phyloP scores from a whole-genome alignment of 345 rosid genomes.

The Noccaea bulbosa region DNA sequence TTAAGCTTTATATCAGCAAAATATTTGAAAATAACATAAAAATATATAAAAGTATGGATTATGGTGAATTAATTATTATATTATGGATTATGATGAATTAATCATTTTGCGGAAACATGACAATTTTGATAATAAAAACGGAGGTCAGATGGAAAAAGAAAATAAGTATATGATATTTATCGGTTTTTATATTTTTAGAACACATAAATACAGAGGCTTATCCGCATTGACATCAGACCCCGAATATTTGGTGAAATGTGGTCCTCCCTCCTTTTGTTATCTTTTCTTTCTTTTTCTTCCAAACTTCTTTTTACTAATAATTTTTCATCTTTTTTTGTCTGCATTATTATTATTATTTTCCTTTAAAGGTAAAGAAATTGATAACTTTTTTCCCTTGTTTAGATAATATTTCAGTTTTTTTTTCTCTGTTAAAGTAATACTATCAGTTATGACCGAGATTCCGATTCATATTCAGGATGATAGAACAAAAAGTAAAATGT shows the following conservation, averaged over 20 bases:
- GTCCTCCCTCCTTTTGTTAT: conserved; percentile 27
- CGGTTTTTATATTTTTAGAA: conserved; percentile 20
- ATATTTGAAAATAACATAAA: too few species aligned
- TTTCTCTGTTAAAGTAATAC: neutral
- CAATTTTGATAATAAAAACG: neutral
- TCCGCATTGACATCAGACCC: conserved; percentile 37
- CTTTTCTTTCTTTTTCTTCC: conserved; percentile 13
- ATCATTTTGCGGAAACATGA: too few species aligned
- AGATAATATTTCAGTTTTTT: neutral
- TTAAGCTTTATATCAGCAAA: too few species aligned
- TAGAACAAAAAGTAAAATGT: conserved; percentile 2
- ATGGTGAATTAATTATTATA: too few species aligned
- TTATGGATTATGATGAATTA: too few species aligned
- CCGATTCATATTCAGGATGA: neutral
- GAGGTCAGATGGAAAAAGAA: neutral
- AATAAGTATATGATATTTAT: neutral
- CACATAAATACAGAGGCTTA: conserved; percentile 34
- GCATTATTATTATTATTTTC: neutral
- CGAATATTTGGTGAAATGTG: conserved; percentile 38
- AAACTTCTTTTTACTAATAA: neutral
- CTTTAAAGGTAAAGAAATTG: conserved; percentile 14
- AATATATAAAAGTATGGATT: too few species aligned
- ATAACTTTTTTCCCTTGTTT: neutral
- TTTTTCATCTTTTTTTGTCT: neutral
- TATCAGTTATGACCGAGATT: neutral